These are phyloP conservation scores for Solanum hybrid DNA, from an alignment of 305 asterid species.

Conservation along the genomic window DNA sequence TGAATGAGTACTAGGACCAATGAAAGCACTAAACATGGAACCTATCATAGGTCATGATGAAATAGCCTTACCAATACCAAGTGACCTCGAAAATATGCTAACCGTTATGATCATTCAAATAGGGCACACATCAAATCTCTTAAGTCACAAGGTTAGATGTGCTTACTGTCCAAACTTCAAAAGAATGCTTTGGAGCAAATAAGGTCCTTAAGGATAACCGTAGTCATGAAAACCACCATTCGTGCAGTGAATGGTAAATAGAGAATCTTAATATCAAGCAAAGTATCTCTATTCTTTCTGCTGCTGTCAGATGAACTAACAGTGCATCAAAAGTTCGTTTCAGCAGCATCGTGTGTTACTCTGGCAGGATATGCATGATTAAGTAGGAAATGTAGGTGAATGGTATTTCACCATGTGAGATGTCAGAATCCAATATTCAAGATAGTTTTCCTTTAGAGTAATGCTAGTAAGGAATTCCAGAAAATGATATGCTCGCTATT, in stretches of 20 bases:
- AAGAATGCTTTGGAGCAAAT: background rate
- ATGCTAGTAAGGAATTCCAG: background rate
- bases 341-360: background rate
- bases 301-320: background rate
- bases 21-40: background rate
- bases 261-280: background rate
- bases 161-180: background rate
- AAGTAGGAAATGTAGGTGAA: background rate
- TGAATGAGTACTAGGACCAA: background rate
- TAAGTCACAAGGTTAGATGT: background rate
- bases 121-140: background rate
- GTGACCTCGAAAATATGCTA: background rate
- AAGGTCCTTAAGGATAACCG: background rate
- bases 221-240: background rate
- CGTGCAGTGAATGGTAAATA: background rate
- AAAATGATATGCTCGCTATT: background rate
- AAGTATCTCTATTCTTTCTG: background rate
- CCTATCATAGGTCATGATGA: background rate
- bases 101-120: background rate
- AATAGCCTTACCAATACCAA: background rate
- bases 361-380: background rate
- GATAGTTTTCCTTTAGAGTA: background rate
- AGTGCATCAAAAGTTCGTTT: background rate
- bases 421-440: background rate
- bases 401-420: background rate